Base-by-base conservation (phyloP, 164 flowering plant genomes). In the Chimonanthus salicifolius region DNA sequence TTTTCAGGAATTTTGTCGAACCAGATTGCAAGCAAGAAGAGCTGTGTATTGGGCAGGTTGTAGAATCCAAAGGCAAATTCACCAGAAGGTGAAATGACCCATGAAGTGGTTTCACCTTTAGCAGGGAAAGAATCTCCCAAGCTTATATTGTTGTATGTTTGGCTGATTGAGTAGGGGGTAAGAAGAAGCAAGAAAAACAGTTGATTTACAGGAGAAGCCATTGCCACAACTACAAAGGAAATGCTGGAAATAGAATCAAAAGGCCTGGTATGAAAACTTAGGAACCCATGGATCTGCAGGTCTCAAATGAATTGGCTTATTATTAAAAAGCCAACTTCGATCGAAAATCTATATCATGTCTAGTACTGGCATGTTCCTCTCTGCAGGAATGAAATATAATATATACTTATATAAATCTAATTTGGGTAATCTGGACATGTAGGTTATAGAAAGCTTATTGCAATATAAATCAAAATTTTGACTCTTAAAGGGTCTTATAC, bases 21-120 rank as follows among this genome's bases (percentile, higher is more conserved):
- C 83, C 84, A 83, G 44, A 78, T 76, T 46, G 82, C 79, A 13
- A 79, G 70, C 13, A 79, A 63, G 72, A 75, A 77, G 33, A 66
- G 73, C 2, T 58, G 60, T 1, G 15, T 67, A 16, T 46, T 77
- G 2, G 69, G 58, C 2, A 69, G 58, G 15, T 72, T 51, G 4
- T 51, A 70, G 77, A 84, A 80, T 10, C 86, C 86, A 7, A 82
- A 80, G 20, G 84, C 81, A 47, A 84, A 84, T 2, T 84, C 80
- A 3, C 82, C 80, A 2, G 86, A 81, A 10, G 81, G 77, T 0
- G 84, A 84, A 44, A 33, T 7, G 4, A 13, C 2, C 81, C 84
- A 81, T n/a, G 45, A 79, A 44, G 76, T 33, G 47, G 58, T 50
- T 2, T 74, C 33, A 7, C 63, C 46, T 1, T 3, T 10, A 18